Evolutionary conservation across 768 basidiomycete genomes (phyloP).

Genomic region (Dendrothele bispora): DNA sequence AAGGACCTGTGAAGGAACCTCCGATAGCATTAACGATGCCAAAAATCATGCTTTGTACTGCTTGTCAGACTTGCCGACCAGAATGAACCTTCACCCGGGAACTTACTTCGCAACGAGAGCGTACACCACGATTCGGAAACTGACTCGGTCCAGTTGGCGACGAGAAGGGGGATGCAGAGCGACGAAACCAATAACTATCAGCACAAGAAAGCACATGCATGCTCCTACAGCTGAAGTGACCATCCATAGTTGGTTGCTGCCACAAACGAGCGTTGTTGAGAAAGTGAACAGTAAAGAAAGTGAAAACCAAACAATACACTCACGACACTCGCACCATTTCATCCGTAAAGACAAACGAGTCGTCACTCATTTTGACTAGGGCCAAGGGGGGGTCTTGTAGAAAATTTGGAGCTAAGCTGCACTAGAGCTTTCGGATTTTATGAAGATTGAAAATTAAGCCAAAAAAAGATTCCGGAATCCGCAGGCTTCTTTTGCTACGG

Average conservation of each 20-base stretch:
- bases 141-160: conserved; percentile 9
- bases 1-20: not conserved
- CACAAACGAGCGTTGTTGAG: no score
- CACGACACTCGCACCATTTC: no score
- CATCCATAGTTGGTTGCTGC: not conserved
- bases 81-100: not conserved
- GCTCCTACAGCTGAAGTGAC: not conserved
- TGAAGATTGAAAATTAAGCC: no score
- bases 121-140: conserved; percentile 8
- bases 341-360: no score
- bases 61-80: not conserved
- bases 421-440: no score
- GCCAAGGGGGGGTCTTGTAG: no score
- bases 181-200: not conserved
- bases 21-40: not conserved
- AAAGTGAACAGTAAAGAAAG: no score
- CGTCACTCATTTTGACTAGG: no score
- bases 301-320: no score
- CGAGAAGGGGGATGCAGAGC: conserved; percentile 5
- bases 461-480: no score
- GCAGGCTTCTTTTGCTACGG: no score
- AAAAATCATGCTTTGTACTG: not conserved
- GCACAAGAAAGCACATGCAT: not conserved
- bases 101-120: conserved; percentile 11
- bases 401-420: no score